phyloP scores from a whole-genome alignment of 2,329 filamentous ascomycete genomes.

The Sporothrix pallida region DNA sequence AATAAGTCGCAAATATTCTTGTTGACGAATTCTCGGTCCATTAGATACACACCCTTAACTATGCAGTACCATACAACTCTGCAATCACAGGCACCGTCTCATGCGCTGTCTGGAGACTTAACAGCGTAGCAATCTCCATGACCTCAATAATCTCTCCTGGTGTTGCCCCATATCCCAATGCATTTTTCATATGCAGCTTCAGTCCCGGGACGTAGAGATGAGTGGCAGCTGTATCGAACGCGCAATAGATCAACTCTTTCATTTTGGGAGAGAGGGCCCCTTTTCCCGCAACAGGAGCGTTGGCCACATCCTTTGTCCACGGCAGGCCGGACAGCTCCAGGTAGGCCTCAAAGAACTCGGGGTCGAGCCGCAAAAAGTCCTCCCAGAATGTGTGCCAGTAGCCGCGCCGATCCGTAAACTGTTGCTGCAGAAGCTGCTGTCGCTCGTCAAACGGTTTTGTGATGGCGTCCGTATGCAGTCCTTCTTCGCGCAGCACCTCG shows the following conservation, averaged over 20 bases:
- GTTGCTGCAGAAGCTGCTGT: background rate
- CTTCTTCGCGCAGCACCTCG: conserved; percentile 19
- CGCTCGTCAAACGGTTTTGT: conserved; percentile 9
- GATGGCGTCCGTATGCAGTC: background rate
- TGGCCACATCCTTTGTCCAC: conserved; percentile 13
- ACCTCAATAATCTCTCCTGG: conserved; percentile 11
- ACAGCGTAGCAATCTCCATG: conserved; percentile 17
- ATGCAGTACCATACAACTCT: background rate
- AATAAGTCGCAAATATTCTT: too few relatives aligned
- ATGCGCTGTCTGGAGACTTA: conserved; percentile 19
- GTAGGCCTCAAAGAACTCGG: conserved; percentile 19
- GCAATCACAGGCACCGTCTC: background rate
- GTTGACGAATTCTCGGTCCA: too few relatives aligned
- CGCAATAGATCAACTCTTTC: conserved; percentile 21
- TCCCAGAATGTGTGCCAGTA: conserved; percentile 24
- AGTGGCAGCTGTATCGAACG: background rate
- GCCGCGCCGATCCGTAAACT: conserved; percentile 14
- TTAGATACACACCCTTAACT: too few relatives aligned
- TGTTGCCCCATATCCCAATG: conserved; percentile 3
- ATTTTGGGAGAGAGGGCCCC: background rate
- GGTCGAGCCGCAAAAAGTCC: conserved; percentile 21
- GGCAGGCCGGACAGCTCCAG: conserved; percentile 9
- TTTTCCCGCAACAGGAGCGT: background rate
- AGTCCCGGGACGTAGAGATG: conserved; percentile 13
- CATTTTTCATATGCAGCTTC: conserved; percentile 25